phyloP scores from a whole-genome alignment of 2,329 filamentous ascomycete species.

The Rutstroemia sydowiana region DNA sequence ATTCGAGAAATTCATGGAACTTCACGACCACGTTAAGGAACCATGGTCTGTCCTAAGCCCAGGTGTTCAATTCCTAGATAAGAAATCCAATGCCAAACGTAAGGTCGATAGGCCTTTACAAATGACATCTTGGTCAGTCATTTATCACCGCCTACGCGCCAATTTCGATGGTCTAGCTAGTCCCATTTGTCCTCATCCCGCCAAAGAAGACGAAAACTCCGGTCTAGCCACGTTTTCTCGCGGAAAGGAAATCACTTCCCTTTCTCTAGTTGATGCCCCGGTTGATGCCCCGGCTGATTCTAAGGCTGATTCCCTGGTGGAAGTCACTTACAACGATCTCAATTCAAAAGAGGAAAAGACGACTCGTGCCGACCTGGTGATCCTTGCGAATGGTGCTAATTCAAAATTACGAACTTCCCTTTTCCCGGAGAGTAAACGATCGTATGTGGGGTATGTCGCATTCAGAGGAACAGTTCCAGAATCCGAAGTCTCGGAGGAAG shows the following conservation, averaged over 20 bases:
- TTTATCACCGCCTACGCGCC: conserved; percentile 16
- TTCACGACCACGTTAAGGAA: neutral
- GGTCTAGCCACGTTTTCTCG: neutral
- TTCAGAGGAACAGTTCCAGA: conserved; percentile 37
- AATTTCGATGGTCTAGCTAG: conserved; percentile 18
- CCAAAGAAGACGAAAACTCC: neutral
- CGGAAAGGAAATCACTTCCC: neutral
- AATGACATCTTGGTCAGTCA: conserved; percentile 13
- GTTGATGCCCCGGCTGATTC: neutral
- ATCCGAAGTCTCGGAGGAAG: conserved; percentile 30
- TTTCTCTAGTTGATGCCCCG: neutral
- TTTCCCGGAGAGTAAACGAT: conserved; percentile 14
- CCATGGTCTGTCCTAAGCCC: conserved; percentile 1
- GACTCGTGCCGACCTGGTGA: conserved; percentile 13
- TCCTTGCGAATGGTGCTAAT: conserved; percentile 20
- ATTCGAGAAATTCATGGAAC: conserved; percentile 1
- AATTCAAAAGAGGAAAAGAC: neutral
- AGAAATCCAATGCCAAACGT: conserved; percentile 8
- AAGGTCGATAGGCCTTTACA: neutral
- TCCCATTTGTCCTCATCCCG: neutral
- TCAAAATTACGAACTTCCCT: conserved; percentile 14
- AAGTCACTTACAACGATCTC: conserved; percentile 2
- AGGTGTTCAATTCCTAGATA: conserved; percentile 10
- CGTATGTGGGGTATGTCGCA: conserved; percentile 19
- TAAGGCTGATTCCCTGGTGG: neutral